Evolutionary conservation across 306 rosid species (phyloP), one percentile per base, ranked within the genome.

Genomic region (Delonix regia): DNA sequence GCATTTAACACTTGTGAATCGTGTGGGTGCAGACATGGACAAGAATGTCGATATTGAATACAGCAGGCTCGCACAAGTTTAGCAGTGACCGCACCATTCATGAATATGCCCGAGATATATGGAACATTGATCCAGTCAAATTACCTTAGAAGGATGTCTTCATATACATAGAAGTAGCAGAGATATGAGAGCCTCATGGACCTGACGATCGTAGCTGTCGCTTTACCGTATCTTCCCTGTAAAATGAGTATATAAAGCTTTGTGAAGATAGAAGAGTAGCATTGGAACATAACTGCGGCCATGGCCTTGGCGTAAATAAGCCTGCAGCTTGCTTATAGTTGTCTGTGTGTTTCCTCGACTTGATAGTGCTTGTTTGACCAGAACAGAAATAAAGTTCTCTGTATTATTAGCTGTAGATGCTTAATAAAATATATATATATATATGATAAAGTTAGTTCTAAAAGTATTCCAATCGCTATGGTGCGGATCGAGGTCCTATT

Each of bases 81-180:
- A 95, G 99, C 92, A 93, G 99, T 45, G 99, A 95, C 89, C 87
- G 99, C 77, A 95, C 99, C 28, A 95, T 95, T 76, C 98, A 86
- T 28, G 98, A 95, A 83, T 95, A 95, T 77, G 98, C 99, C 1
- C 78, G 85, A 36, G 96, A 93, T 69, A 95, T 95, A 77, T 95
- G 99, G 99, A 86, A 87, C 86, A 88, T 93, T 51, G 74, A 87
- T 71, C 96, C 99, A 59, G 90, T 82, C 47, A 78, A 83, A 67
- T 69, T 95, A 67, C 91, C 83, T 13, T 92, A 89, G 88, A 82
- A 25, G 71, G 68, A 3, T 57, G 49, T 33, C 10, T 72, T 4
- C 61, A 41, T 42, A 38, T 69, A 16, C 34, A n/a, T n/a, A 10
- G 34, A 57, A 62, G 68, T 83, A 52, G 74, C 83, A 52, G 76